Evolutionary conservation across 2,329 filamentous ascomycete genomes (phyloP), one percentile per base, ranked within the genome.

Genomic region (Stromatinia cepivora): DNA sequence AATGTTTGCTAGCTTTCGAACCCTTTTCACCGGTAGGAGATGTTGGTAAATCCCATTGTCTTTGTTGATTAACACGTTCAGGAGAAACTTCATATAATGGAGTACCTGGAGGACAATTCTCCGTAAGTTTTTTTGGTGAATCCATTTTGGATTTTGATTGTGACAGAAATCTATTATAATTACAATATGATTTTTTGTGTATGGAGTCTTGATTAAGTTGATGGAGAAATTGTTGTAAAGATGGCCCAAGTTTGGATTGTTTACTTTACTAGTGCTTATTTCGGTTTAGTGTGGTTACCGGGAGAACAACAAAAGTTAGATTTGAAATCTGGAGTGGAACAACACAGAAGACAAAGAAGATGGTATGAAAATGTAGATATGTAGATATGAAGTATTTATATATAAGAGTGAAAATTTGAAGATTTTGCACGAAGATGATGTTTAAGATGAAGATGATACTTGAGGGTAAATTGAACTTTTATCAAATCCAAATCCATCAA

Each of bases 51-150:
- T 76, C 74, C 63, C 70, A 75, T 52, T 71, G 70, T 71, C 81
- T 75, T 71, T 79, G 81, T 72, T 84, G 81, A 76, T 90, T 90
- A 70, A 86, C 83, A 75, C 88, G 88, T 75, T 90, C 88, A 13
- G 88, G 87, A 28, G 89, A 89, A 65, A 86, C 81, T 48, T 84
- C 81, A 72, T 87, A 86, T 62, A 91, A 82, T 66, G 89, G 86
- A 72, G 83, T 83, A 71, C 82, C 84, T 52, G 86, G 83, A 71
- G 86, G 86, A 75, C 84, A 64, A 22, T 64, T 64, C 61, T 64
- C 84, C 71, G 83, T 81, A 74, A 83, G 84, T 78, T 84, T 86
- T 75, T 81, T 80, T 72, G 76, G 78, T 70, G 74, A 71, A 72
- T 84, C 82, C 83, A 84, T 85, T 22, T 61, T n/a, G 36, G 17